phyloP scores from a whole-genome alignment of 2,329 filamentous ascomycete species.

The Neocatenulostroma microsporum region DNA sequence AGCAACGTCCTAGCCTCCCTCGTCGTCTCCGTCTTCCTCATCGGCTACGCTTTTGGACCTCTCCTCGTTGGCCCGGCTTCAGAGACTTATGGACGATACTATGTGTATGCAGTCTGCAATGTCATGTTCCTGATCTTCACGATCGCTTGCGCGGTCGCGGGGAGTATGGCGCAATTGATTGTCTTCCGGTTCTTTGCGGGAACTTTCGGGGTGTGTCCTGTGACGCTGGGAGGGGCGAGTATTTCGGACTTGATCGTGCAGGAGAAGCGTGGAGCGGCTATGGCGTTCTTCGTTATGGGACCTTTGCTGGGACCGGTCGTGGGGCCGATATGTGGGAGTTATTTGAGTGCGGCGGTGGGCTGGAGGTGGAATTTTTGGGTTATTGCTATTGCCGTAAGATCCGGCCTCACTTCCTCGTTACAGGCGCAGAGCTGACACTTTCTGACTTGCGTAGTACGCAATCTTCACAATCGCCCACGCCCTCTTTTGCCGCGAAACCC shows the following conservation, averaged over 20 bases:
- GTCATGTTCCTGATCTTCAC: conserved; percentile 15
- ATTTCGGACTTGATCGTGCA: conserved; percentile 15
- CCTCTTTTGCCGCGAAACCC: conserved; percentile 45
- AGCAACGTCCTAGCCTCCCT: conserved; percentile 51
- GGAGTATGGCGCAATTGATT: conserved; percentile 18
- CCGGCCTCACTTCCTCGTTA: no score
- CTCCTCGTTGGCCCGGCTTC: conserved; percentile 33
- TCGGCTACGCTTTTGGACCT: conserved; percentile 32
- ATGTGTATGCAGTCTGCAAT: conserved; percentile 18
- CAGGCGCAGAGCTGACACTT: no score
- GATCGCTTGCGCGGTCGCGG: background rate
- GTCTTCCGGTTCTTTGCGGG: conserved; percentile 34
- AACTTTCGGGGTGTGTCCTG: conserved; percentile 36
- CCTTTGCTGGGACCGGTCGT: conserved; percentile 32
- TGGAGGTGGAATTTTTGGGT: conserved; percentile 50
- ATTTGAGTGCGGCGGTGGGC: conserved; percentile 39
- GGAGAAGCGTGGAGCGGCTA: conserved; percentile 13
- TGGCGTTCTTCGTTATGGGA: conserved; percentile 18
- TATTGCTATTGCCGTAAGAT: conserved; percentile 31
- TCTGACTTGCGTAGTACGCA: no score
- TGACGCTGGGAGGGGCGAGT: conserved; percentile 15
- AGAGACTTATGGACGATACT: conserved; percentile 26
- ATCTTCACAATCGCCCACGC: conserved; percentile 1
- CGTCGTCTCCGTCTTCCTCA: conserved; percentile 57
- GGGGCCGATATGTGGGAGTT: conserved; percentile 45